Conservation (phyloP, 208 protist genomes). For the Zelonia costaricensis region DNA sequence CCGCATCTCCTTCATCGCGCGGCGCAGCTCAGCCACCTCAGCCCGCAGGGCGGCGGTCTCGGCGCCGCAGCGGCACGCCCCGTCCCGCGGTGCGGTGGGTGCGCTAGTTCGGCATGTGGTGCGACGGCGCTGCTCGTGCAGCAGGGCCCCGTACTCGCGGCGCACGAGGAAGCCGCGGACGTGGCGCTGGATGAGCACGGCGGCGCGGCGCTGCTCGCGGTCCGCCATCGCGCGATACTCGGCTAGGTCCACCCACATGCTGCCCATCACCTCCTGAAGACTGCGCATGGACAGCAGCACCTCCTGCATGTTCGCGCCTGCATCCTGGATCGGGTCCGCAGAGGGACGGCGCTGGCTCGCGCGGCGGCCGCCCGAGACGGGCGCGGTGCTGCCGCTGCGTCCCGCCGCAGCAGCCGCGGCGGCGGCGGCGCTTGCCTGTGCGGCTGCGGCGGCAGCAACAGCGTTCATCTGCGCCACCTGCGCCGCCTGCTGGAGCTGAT, state of each 20-base stretch:
- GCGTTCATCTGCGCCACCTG: conserved; percentile 3
- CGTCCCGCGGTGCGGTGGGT: neutral
- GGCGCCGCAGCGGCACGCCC: conserved; percentile 7
- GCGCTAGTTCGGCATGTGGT: neutral
- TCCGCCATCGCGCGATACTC: conserved; percentile 51
- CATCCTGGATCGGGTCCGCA: conserved; percentile 13
- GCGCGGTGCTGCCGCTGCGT: neutral
- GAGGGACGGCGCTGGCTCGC: conserved; percentile 15
- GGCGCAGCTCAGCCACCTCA: conserved; percentile 35
- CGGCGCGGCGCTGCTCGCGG: conserved; percentile 53
- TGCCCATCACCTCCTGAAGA: conserved; percentile 61
- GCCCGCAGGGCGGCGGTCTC: conserved; percentile 26
- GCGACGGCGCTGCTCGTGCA: conserved; percentile 24
- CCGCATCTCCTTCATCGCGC: conserved; percentile 41
- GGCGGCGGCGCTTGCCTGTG: neutral
- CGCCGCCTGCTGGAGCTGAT: conserved; percentile 32
- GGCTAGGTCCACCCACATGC: conserved; percentile 68
- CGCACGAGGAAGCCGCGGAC: conserved; percentile 72
- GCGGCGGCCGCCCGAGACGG: neutral
- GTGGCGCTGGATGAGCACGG: conserved; percentile 73
- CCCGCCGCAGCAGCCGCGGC: neutral
- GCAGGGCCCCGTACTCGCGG: conserved; percentile 36
- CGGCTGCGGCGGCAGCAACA: neutral
- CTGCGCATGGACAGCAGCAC: conserved; percentile 48
- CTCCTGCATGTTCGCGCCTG: conserved; percentile 39